Evolutionary conservation across 1,139 yeast species (phyloP), one percentile per base, ranked within the genome.

Genomic region (Scheffersomyces lignicola): DNA sequence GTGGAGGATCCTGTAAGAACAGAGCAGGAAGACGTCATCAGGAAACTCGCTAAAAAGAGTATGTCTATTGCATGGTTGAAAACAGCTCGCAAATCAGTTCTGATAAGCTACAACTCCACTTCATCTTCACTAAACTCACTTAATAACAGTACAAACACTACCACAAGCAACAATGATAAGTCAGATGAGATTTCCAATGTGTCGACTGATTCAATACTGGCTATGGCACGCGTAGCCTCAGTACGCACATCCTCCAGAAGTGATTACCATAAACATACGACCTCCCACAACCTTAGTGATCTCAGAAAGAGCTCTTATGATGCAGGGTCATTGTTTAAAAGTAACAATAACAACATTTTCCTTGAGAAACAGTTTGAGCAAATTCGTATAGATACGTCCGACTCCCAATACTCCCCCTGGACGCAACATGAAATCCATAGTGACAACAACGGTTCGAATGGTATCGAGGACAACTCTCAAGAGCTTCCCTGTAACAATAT

Each of bases 11-110:
- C 34, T 3, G 29, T 29, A 7, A 21, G 47, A 42, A 34, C 49
- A 48, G 32, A 45, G 18, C 51, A 62, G 51, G 48, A 53, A 14
- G 63, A 61, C 16, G 69, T 74, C 1, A 80, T 88, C 0, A 67
- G 73, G 23, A 69, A 79, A 34, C 60, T 86, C 32, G 81, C 95
- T 0, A 52, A 62, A n/a, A 73, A 79, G 42, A 84, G 95, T 50
- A 56, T 84, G 36, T 51, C 65, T 0, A 72, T 84, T 2, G 60
- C 70, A 2, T 82, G 89, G 83, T 61, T 86, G 17, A 62, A 58
- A 31, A 3, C 5, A n/a, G n/a, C 14, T 26, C 9, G 20, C 16
- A 26, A 26, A 13, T 34, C 34, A 24, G 24, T 7, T 21, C 25
- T 8, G 20, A 35, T 18, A 31, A 24, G 34, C 3, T 6, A 22